Conservation (phyloP, 768 basidiomycete genomes). For the Stropharia rugosoannulata region DNA sequence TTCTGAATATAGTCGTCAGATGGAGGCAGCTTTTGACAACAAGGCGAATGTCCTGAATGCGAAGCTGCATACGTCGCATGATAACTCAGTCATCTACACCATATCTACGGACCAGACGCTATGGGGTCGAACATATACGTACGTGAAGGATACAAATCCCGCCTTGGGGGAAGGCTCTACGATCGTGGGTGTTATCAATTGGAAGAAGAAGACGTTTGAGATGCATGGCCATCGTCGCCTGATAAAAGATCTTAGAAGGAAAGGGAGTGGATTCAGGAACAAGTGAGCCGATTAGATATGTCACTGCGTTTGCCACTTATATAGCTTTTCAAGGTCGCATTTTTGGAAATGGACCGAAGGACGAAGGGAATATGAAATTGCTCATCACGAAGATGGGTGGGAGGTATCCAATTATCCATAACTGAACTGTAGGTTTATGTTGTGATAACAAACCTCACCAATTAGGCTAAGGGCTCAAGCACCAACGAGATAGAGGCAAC, state of each 20-base stretch:
- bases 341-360: constrained; percentile 46
- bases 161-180: constrained; percentile 27
- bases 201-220: constrained; percentile 49
- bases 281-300: constrained; percentile 22
- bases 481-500: constrained; percentile 33
- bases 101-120: constrained; percentile 42
- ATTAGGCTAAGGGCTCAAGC: constrained; percentile 18
- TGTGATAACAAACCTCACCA: constrained; percentile 14
- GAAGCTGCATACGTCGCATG: constrained; percentile 39
- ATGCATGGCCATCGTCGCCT: constrained; percentile 39
- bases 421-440: constrained; percentile 15
- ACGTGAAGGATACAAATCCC: constrained; percentile 49
- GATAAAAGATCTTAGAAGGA: constrained; percentile 39
- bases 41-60: constrained; percentile 47
- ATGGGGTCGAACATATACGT: constrained; percentile 41
- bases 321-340: constrained; percentile 25
- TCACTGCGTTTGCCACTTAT: neutral
- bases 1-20: constrained; percentile 15
- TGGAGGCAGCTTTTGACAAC: constrained; percentile 56
- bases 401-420: constrained; percentile 30
- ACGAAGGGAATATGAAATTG: constrained; percentile 43
- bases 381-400: constrained; percentile 46
- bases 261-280: constrained; percentile 35
- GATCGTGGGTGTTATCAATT: constrained; percentile 47
- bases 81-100: constrained; percentile 43